Base-by-base conservation (phyloP, 805 yeast genomes). In the Schizosaccharomyces octosporus region DNA sequence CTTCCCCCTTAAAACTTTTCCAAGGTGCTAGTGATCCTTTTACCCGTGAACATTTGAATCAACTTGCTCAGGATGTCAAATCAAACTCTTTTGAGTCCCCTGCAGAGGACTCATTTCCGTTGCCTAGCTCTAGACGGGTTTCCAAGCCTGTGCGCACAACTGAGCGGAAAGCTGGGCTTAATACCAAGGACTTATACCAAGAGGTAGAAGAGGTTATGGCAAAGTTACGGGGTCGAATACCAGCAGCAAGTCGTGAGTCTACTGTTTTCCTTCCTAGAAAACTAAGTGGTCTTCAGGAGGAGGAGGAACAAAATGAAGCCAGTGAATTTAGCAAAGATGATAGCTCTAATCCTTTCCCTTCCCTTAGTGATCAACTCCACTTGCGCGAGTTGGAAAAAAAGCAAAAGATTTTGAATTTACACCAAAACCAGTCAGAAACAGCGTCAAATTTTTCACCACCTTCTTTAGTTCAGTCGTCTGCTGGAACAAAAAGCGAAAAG, bases 11-110 rank as follows among this genome's bases (percentile, higher is more conserved):
- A 21, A 57, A 57, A 21, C 60, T 57, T 13, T 57, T 57, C 9
- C 60, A 57, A n/a, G 60, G 60, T 2, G 48, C 43, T 13, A 36
- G 43, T 32, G 60, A 57, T 32, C 31, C 60, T 17, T 57, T 57
- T 19, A 57, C 60, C 19, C 27, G 48, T 13, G 60, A 57, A 27
- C 60, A 41, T 36, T 21, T 57, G 5, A 57, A 21, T 4, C 27
- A 21, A 41, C 27, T 57, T 19, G 45, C 48, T 4, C 42, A 57
- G 27, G 29, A 57, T 51, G 57, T 51, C 9, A 29, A 51, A 11
- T 29, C 57, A 21, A 51, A 51, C 21, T 51, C 57, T 17, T 29
- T 51, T 6, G 36, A 29, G 11, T 7, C 51, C 4, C 13, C 31
- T 24, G 57, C 31, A 17, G 57, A 51, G 6, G 32, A 51, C 13